These are phyloP conservation scores for Entelexis sorbosivorans DNA, from an alignment of 1,139 yeast genomes.

Conservation along the genomic window DNA sequence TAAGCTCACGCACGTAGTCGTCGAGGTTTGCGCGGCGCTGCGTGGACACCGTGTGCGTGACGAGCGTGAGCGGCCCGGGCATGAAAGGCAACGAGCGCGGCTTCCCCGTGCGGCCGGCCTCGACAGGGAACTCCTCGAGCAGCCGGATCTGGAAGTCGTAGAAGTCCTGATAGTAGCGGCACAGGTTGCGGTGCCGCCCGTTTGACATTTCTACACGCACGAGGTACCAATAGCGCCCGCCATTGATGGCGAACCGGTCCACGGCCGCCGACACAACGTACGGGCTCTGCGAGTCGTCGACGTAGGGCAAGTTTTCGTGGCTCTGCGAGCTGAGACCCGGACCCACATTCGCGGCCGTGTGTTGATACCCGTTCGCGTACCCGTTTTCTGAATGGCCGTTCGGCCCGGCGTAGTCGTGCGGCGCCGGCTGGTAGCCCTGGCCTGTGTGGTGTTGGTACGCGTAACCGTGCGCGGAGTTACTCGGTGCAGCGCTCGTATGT, in stretches of 20 bases:
- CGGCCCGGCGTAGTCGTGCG: not conserved
- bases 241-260: conserved; percentile 69
- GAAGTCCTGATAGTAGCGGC: conserved; percentile 90
- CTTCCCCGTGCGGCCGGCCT: conserved; percentile 79
- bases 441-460: not conserved
- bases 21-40: conserved; percentile 79
- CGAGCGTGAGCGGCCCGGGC: conserved; percentile 92
- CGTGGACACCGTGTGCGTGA: conserved; percentile 77
- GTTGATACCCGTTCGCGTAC: not conserved
- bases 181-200: conserved; percentile 59
- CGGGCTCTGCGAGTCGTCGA: conserved; percentile 1
- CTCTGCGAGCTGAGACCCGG: not conserved
- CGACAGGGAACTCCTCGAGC: conserved; percentile 76
- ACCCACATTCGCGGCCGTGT: not conserved
- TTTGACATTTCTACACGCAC: conserved; percentile 59
- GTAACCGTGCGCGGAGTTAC: not conserved
- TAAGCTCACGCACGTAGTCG: conserved; percentile 63
- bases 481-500: not conserved
- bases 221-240: conserved; percentile 83
- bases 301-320: not conserved
- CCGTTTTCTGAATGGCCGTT: not conserved
- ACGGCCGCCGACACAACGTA: conserved; percentile 52
- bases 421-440: not conserved
- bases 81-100: conserved; percentile 79
- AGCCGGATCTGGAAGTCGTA: conserved; percentile 84